phyloP scores from a whole-genome alignment of 140 eudicot genomes.

The Stevia rebaudiana region DNA sequence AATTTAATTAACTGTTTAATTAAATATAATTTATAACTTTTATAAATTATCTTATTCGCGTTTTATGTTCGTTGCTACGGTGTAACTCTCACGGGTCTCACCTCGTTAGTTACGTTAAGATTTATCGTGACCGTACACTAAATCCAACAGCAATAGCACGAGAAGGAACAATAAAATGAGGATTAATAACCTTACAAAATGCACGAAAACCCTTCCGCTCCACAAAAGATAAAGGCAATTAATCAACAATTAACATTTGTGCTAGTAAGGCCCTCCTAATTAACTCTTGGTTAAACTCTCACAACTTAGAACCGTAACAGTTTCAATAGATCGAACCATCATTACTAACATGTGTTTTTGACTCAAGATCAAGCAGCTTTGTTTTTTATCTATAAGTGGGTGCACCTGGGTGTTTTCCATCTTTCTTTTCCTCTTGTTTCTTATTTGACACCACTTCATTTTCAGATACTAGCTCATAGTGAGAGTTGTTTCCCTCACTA shows the following conservation, averaged over 20 bases:
- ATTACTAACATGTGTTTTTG: neutral
- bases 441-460: neutral
- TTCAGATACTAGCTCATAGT: neutral
- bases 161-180: neutral
- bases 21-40: too few species aligned
- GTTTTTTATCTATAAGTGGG: neutral
- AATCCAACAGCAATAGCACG: too few species aligned
- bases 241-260: neutral
- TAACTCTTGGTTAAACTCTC: slow-evolving; percentile 8
- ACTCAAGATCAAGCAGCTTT: neutral
- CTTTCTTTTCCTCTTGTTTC: neutral
- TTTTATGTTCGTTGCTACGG: too few species aligned
- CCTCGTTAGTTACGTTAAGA: too few species aligned
- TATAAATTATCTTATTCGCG: too few species aligned
- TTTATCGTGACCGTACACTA: too few species aligned
- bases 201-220: neutral
- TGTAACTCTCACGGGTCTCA: too few species aligned
- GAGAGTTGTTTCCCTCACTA: neutral
- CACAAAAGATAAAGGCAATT: neutral
- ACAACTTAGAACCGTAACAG: neutral
- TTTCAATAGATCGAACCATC: slow-evolving; percentile 4
- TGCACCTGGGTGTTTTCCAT: neutral
- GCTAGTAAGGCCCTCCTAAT: neutral
- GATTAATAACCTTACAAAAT: neutral
- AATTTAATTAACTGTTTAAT: too few species aligned